phyloP scores from a whole-genome alignment of 192 early-diverging fungal species.

The Coemansia javaensis region DNA sequence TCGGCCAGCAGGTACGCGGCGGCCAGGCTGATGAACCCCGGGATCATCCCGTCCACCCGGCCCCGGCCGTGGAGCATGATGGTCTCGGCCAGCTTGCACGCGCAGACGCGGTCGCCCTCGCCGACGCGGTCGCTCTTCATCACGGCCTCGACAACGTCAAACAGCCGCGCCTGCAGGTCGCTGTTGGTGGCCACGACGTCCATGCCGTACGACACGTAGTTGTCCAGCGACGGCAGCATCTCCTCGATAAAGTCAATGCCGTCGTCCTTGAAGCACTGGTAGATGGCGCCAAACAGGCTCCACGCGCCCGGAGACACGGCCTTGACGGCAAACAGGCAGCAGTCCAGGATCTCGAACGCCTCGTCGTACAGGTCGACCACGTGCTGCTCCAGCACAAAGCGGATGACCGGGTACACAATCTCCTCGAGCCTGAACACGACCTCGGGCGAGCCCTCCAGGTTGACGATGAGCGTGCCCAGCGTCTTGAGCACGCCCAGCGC shows the following conservation, averaged over 20 bases:
- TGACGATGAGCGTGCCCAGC: slow-evolving; percentile 78
- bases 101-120: slow-evolving; percentile 76
- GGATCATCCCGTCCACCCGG: slow-evolving; percentile 67
- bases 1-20: slow-evolving; percentile 59
- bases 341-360: slow-evolving; percentile 85
- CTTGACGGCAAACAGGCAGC: slow-evolving; percentile 79
- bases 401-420: slow-evolving; percentile 70
- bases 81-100: slow-evolving; percentile 80
- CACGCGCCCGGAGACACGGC: slow-evolving; percentile 78
- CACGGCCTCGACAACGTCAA: slow-evolving; percentile 81
- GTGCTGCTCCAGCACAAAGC: slow-evolving; percentile 70
- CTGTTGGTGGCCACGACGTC: slow-evolving; percentile 65
- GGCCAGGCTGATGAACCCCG: slow-evolving; percentile 65
- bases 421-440: slow-evolving; percentile 77
- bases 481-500: slow-evolving; percentile 88
- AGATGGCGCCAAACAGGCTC: slow-evolving; percentile 74
- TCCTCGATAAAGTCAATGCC: slow-evolving; percentile 86
- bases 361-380: slow-evolving; percentile 76
- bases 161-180: slow-evolving; percentile 67
- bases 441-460: slow-evolving; percentile 77
- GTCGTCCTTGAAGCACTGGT: slow-evolving; percentile 72
- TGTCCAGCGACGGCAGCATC: slow-evolving; percentile 86
- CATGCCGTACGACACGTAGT: slow-evolving; percentile 84
- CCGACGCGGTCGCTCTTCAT: slow-evolving; percentile 72
- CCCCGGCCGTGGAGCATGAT: slow-evolving; percentile 81